Conservation (phyloP, 352 stramenopile genomes). For the Phytophthora podocarpi region DNA sequence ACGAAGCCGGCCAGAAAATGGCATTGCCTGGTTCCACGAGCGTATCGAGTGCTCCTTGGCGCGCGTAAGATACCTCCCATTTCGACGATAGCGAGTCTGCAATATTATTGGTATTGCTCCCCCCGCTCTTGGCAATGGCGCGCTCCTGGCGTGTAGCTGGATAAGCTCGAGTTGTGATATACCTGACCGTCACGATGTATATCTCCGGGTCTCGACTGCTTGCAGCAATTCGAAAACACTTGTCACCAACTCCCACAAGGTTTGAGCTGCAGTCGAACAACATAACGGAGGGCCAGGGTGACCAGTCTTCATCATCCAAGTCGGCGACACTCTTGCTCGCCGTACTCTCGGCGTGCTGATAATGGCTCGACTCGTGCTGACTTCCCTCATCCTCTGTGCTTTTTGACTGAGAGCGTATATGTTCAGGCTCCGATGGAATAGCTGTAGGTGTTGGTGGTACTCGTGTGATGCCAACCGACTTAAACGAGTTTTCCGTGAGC, state of each 20-base stretch:
- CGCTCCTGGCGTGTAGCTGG: conserved; percentile 43
- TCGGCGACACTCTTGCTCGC: background rate
- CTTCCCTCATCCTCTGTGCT: background rate
- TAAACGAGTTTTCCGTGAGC: conserved; percentile 58
- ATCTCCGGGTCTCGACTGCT: conserved; percentile 62
- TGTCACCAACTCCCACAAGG: conserved; percentile 54
- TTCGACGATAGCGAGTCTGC: conserved; percentile 3
- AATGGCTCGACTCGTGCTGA: conserved; percentile 2
- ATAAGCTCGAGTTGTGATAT: conserved; percentile 22
- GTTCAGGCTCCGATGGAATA: background rate
- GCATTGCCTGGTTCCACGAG: conserved; percentile 30
- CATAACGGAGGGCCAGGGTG: conserved; percentile 35
- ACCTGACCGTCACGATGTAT: conserved; percentile 50
- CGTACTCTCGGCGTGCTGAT: conserved; percentile 1
- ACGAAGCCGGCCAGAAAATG: conserved; percentile 57
- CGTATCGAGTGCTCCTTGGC: conserved; percentile 26
- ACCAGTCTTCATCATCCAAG: conserved; percentile 21
- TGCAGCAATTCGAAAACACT: conserved; percentile 46
- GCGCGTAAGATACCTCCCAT: conserved; percentile 53
- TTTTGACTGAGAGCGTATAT: background rate
- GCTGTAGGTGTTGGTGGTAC: background rate
- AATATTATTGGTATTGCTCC: conserved; percentile 12
- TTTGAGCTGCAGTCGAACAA: conserved; percentile 45
- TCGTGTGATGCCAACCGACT: conserved; percentile 35
- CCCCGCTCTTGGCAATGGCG: conserved; percentile 16